phyloP scores from a whole-genome alignment of 2,329 filamentous ascomycete species.

The Cladosporium sphaerospermum region DNA sequence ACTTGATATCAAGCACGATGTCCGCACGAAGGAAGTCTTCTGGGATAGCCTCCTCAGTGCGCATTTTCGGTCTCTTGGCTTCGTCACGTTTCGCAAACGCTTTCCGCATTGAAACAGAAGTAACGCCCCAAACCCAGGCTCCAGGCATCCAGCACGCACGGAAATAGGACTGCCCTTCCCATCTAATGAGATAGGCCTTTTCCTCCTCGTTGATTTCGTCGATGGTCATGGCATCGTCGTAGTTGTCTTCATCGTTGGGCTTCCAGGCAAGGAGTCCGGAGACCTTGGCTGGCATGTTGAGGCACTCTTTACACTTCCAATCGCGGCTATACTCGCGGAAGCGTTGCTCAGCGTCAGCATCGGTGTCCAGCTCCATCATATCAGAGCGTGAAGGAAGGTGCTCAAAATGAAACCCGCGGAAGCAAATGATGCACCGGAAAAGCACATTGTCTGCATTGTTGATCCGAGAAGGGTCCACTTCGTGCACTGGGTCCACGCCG shows the following conservation, averaged over 20 bases:
- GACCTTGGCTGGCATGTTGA: constrained; percentile 59
- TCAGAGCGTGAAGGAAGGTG: constrained; percentile 60
- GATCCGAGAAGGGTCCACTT: constrained; percentile 56
- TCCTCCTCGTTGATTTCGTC: constrained; percentile 62
- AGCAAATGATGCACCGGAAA: constrained; percentile 75
- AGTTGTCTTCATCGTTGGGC: constrained; percentile 54
- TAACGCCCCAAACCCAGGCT: constrained; percentile 76
- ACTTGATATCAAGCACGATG: constrained; percentile 79
- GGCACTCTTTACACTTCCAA: constrained; percentile 79
- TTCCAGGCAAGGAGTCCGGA: constrained; percentile 84
- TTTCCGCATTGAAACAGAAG: constrained; percentile 57
- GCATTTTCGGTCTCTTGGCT: constrained; percentile 60
- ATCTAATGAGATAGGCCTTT: constrained; percentile 92
- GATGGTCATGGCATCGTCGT: constrained; percentile 47
- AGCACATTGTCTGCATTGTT: constrained; percentile 73
- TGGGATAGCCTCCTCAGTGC: constrained; percentile 71
- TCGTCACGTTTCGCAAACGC: constrained; percentile 69
- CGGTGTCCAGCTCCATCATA: constrained; percentile 39
- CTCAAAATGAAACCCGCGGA: constrained; percentile 73
- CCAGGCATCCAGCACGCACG: constrained; percentile 83
- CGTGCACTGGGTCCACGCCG: constrained; percentile 68
- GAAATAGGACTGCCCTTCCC: constrained; percentile 73
- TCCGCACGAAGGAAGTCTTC: constrained; percentile 82
- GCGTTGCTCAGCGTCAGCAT: constrained; percentile 53
- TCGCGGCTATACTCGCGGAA: constrained; percentile 65